Base-by-base conservation (phyloP, 306 rosid genomes). In the Hylodesmum podocarpum region DNA sequence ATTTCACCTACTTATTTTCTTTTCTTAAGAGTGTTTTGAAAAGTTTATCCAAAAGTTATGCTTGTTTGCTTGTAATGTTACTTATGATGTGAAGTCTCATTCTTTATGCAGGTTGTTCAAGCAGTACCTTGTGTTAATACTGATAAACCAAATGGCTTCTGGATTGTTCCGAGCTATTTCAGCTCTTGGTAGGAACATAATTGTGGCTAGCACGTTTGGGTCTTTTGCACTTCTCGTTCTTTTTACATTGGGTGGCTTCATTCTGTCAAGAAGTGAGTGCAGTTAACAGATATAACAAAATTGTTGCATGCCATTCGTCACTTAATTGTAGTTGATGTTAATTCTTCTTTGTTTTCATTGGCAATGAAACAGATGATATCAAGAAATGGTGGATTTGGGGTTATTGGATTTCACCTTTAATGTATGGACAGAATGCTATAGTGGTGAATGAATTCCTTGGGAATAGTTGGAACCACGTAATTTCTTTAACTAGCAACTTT, bases 381-480 rank as follows among this genome's bases (percentile, higher is more conserved):
- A 85, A 85, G 66, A 5, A 18, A 1, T 87, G 93, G 93, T 83
- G 89, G 84, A 83, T 83, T 58, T 89, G 91, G 89, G 89, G 84
- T 63, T 86, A 81, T 59, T 87, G 88, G 90, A 73, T 79, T 10
- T 89, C 91, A 64, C 93, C 93, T 14, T 36, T 89, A 73, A 89
- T 76, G 86, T 89, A 84, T 61, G 90, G 86, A 22, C 90, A 84
- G 53, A 89, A 84, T 84, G 93, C 91, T 13, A 43, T 89, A 19
- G 39, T 76, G 68, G 82, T 66, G 21, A 89, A 89, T 74, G 93
- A 89, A 70, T 87, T 89, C 80, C 88, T 89, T 39, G 93, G 93
- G 29, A 8, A 85, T 6, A 83, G 81, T 76, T 89, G 93, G 93
- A 69, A 73, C 62, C 66, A 73, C 0, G 93, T 89, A 83, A 83